Conservation (phyloP, 1,139 yeast genomes). For the Suhomyces anneliseae region DNA sequence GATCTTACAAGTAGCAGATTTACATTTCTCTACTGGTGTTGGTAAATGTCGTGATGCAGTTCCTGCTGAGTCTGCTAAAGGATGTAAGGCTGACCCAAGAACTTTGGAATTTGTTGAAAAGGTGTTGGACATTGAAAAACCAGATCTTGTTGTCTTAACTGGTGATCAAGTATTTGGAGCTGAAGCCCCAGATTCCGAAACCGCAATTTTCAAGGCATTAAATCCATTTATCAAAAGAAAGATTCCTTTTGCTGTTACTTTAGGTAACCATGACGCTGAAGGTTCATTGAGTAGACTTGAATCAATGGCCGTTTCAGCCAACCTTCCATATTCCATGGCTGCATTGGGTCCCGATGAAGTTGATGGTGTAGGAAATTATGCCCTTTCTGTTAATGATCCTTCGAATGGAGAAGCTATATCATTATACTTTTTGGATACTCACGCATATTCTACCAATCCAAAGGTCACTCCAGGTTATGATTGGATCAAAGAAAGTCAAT, state of each 20-base stretch:
- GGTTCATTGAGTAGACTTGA: conserved; percentile 63
- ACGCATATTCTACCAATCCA: conserved; percentile 64
- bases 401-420: conserved; percentile 51
- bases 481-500: conserved; percentile 76
- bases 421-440: conserved; percentile 80
- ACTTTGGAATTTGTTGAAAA: conserved; percentile 61
- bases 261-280: conserved; percentile 87
- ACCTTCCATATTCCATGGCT: conserved; percentile 68
- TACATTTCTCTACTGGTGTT: conserved; percentile 76
- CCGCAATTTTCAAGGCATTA: conserved; percentile 75
- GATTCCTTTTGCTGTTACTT: conserved; percentile 78
- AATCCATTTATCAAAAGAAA: conserved; percentile 63
- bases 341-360: conserved; percentile 61
- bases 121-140: conserved; percentile 69
- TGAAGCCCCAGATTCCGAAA: conserved; percentile 71
- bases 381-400: conserved; percentile 47
- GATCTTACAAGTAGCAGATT: conserved; percentile 81
- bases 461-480: conserved; percentile 79
- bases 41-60: conserved; percentile 75
- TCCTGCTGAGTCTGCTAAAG: conserved; percentile 42
- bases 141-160: conserved; percentile 77
- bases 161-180: conserved; percentile 86
- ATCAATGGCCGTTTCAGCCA: conserved; percentile 54
- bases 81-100: conserved; percentile 73
- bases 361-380: conserved; percentile 81